These are phyloP conservation scores for Alternaria panax DNA, from an alignment of 2,329 filamentous ascomycete genomes.

Conservation along the genomic window DNA sequence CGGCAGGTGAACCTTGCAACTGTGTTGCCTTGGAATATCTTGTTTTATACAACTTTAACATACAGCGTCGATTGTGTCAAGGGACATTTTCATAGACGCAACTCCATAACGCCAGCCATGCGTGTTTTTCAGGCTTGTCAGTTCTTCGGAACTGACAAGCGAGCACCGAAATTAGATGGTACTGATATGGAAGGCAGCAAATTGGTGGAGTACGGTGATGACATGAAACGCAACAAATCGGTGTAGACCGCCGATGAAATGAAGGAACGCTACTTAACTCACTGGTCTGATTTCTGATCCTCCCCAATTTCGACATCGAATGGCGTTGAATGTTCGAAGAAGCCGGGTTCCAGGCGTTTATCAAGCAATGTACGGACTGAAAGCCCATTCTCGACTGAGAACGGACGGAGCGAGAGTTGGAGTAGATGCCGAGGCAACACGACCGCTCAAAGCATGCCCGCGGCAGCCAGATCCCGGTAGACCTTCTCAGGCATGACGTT, in stretches of 20 bases:
- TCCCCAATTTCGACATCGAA: neutral
- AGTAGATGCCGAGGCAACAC: neutral
- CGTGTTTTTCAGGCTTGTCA: neutral
- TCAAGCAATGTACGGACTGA: neutral
- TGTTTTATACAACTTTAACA: neutral
- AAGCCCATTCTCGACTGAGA: neutral
- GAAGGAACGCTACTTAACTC: neutral
- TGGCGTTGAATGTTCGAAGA: neutral
- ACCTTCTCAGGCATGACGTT: slow-evolving; percentile 99
- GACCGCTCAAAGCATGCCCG: slow-evolving; percentile 66
- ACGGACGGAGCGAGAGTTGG: too few species aligned
- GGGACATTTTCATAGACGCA: neutral
- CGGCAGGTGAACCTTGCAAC: neutral
- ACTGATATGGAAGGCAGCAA: neutral
- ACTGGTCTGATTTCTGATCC: neutral
- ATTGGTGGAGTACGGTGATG: too few species aligned
- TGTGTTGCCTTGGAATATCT: neutral
- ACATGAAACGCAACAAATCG: neutral
- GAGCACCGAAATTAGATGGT: neutral
- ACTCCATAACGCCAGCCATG: slow-evolving; percentile 1
- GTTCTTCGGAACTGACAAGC: neutral
- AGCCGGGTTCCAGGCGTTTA: neutral
- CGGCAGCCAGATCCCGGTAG: slow-evolving; percentile 92
- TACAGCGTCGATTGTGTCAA: neutral
- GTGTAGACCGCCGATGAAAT: neutral